Evolutionary conservation across 169 alveolate genomes (phyloP), one percentile per base, ranked within the genome.

Genomic region (Cryptosporidium muris): DNA sequence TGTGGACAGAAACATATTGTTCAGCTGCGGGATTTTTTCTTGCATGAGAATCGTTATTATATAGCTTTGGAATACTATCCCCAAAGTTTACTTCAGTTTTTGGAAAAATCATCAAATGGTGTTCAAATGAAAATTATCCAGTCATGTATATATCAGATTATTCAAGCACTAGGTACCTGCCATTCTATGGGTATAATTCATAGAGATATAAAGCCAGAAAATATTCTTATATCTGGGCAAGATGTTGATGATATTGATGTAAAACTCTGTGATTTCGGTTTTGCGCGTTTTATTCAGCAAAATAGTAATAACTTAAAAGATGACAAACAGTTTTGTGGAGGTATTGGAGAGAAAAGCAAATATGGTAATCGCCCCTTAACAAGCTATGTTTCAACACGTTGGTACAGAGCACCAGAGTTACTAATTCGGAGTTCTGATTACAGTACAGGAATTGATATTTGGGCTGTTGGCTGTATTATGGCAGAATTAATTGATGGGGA

Each of bases 401-500:
- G 97, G 96, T 95, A 93, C 81, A 81, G 97, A 64, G 95, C 97
- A 0, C 97, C 97, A 8, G 95, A 94, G 82, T 92, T 92, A 37
- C 82, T 93, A 58, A 67, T 93, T 4, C 92, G 94, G 11, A 68
- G 90, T 47, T 81, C 88, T n/a, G 92, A 90, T 47, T 95, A 95
- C 81, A 95, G 95, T 2, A 88, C 89, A 65, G 95, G 89, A 88
- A 95, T 95, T 1, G 98, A 95, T 88, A 89, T 94, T 40, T 95
- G 98, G 96, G 97, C 98, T n/a, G 89, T 94, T 74, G 96, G 97
- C 3, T 94, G 97, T 81, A 94, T 94, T 12, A 93, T 95, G 97
- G 97, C 97, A 14, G 99, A 96, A 81, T 88, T 95, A 62, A 93
- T 93, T 3, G 99, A 96, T 82, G 97, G 97, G 8, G 93, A 95